Evolutionary conservation across 73 alveolate genomes (phyloP).

Genomic region (Paramecium sexaurelia): DNA sequence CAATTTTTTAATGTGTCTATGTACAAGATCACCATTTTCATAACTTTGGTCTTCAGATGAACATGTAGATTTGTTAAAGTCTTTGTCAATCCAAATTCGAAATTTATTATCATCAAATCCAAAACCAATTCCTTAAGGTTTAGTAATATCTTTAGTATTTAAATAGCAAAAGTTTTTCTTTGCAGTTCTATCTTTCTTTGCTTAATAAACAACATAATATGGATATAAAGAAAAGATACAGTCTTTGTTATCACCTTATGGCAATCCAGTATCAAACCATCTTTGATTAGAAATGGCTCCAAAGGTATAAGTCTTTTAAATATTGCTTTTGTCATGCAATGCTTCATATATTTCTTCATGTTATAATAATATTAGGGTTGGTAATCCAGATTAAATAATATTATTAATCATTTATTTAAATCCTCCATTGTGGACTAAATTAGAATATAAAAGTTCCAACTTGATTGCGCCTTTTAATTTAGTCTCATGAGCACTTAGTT

Average conservation of each 20-base stretch:
- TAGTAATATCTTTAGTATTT: background rate
- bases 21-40: conserved; percentile 33
- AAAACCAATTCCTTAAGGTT: conserved; percentile 26
- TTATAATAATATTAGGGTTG: background rate
- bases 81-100: conserved; percentile 50
- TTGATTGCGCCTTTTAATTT: conserved; percentile 5
- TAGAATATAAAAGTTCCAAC: background rate
- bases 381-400: background rate
- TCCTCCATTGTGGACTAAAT: conserved; percentile 5
- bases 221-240: conserved; percentile 43
- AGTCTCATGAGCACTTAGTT: background rate
- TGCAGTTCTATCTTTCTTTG: conserved; percentile 22
- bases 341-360: conserved; percentile 33
- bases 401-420: background rate
- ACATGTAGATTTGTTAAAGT: background rate
- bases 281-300: conserved; percentile 57
- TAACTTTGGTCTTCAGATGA: background rate
- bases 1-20: background rate
- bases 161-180: conserved; percentile 38
- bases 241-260: conserved; percentile 36
- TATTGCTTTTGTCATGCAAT: conserved; percentile 1
- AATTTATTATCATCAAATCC: conserved; percentile 16
- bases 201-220: background rate
- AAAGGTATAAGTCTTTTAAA: background rate
- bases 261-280: conserved; percentile 53